Conservation (phyloP, 805 yeast species). For the Teunomyces panamensis region DNA sequence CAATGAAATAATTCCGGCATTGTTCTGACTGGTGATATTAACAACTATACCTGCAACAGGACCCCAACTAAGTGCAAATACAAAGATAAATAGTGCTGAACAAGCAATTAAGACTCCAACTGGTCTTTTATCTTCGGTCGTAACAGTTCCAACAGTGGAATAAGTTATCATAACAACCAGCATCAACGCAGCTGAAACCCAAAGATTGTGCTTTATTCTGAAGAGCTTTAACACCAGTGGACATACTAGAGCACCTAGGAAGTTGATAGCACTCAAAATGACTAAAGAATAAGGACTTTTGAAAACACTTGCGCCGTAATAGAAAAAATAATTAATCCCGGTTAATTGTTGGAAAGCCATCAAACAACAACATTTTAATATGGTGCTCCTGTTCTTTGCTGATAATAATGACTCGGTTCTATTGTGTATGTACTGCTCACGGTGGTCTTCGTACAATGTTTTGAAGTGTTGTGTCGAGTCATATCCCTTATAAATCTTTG, state of each 20-base stretch:
- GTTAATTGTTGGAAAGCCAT: constrained; percentile 35
- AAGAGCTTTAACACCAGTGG: constrained; percentile 14
- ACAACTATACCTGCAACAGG: constrained; percentile 26
- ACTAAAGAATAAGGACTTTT: constrained; percentile 14
- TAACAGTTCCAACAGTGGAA: constrained; percentile 10
- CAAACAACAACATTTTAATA: constrained; percentile 17
- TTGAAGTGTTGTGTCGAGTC: not conserved
- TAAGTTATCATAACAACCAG: constrained; percentile 13
- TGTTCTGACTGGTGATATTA: constrained; percentile 20
- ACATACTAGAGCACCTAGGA: constrained; percentile 17
- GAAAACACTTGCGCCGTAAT: constrained; percentile 25
- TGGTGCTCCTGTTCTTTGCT: not conserved
- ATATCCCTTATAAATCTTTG: not conserved
- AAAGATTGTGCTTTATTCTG: constrained; percentile 11
- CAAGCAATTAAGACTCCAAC: constrained; percentile 13
- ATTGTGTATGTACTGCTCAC: not conserved
- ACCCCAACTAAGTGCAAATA: constrained; percentile 31
- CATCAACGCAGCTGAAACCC: constrained; percentile 14
- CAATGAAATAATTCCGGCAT: constrained; percentile 16
- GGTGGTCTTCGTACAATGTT: not conserved
- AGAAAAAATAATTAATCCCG: constrained; percentile 33
- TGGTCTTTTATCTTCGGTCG: not conserved
- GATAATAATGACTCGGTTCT: not conserved
- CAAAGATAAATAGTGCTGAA: constrained; percentile 17
- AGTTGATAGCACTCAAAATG: constrained; percentile 17